These are phyloP conservation scores for Exophiala calicioides DNA, from an alignment of 2,329 filamentous ascomycete genomes.

Conservation along the genomic window DNA sequence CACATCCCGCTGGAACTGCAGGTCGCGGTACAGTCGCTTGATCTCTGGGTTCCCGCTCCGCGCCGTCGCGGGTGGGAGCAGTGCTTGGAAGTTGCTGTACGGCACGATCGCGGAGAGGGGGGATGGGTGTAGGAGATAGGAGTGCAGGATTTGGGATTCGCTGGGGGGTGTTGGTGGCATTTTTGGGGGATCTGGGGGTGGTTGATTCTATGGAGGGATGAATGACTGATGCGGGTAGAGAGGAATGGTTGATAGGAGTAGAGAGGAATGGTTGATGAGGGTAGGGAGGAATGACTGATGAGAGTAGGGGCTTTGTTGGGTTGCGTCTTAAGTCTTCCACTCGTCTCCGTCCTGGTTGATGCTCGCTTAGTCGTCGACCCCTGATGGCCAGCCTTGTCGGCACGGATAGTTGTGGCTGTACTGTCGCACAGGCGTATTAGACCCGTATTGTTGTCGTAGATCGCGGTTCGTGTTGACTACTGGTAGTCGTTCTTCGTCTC, in stretches of 20 bases:
- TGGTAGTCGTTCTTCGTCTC: too few species aligned
- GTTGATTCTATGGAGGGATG: too few species aligned
- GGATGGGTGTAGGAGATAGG: slow-evolving; percentile 76
- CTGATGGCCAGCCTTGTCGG: background rate
- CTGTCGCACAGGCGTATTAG: background rate
- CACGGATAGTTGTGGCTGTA: background rate
- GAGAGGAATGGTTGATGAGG: too few species aligned
- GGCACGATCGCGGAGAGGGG: slow-evolving; percentile 72
- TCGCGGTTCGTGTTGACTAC: background rate
- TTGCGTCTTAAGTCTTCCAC: too few species aligned
- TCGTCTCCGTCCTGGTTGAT: too few species aligned
- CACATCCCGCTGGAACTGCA: slow-evolving; percentile 71
- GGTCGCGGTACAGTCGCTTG: slow-evolving; percentile 72
- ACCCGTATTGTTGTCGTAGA: background rate
- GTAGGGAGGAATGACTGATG: too few species aligned
- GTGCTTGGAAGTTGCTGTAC: slow-evolving; percentile 70
- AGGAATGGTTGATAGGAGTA: too few species aligned
- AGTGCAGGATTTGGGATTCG: slow-evolving; percentile 72
- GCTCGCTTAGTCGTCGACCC: background rate
- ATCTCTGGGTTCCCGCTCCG: slow-evolving; percentile 68
- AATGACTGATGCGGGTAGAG: background rate
- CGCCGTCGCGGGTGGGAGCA: slow-evolving; percentile 59
- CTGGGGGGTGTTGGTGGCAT: slow-evolving; percentile 57
- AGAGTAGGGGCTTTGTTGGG: too few species aligned
- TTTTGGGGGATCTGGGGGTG: too few species aligned